Evolutionary conservation across 352 stramenopile species (phyloP), one percentile per base, ranked within the genome.

Genomic region (Globisporangium okanoganense): DNA sequence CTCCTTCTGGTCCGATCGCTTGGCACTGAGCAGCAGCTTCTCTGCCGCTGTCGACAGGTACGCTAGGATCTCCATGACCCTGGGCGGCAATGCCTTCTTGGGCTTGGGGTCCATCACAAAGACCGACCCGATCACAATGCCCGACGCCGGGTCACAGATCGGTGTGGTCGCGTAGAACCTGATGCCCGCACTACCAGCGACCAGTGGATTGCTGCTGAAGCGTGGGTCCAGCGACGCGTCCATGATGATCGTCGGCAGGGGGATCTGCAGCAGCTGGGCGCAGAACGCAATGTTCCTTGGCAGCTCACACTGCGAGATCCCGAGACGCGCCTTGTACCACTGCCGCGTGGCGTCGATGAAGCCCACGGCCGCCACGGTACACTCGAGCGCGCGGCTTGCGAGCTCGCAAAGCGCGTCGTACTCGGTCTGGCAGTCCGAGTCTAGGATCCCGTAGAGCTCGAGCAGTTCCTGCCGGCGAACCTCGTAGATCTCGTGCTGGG

Each of bases 161-260:
- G 84, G 82, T 7, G 76, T 76, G 2, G 76, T 78, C 9, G 95
- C 95, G 69, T 98, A 98, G 68, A 98, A 98, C 5, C 93, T 84
- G 58, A 98, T 96, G 68, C 87, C 72, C 2, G 90, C 88, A 20
- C 77, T 78, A 35, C 92, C 90, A 0, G 76, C 94, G 12, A 98
- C 92, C 9, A 98, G 72, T 36, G 85, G 78, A 64, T 97, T 97
- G 9, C 82, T 53, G 14, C 62, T 64, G 67, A 98, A 98, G 3
- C 93, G 82, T 22, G 65, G 45, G 68, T 98, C 94, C 53, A 87
- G 71, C 1, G 72, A 70, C 5, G 82, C 79, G 64, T 98, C 89
- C 52, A 87, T 79, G 20, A 98, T 72, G 48, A 94, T 74, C 0
- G 85, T 94, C 16, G 84, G 74, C 2, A 75, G 62, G 5, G 64